These are phyloP conservation scores for Stylonectria norvegica DNA, from an alignment of 2,329 filamentous ascomycete genomes.

Conservation along the genomic window DNA sequence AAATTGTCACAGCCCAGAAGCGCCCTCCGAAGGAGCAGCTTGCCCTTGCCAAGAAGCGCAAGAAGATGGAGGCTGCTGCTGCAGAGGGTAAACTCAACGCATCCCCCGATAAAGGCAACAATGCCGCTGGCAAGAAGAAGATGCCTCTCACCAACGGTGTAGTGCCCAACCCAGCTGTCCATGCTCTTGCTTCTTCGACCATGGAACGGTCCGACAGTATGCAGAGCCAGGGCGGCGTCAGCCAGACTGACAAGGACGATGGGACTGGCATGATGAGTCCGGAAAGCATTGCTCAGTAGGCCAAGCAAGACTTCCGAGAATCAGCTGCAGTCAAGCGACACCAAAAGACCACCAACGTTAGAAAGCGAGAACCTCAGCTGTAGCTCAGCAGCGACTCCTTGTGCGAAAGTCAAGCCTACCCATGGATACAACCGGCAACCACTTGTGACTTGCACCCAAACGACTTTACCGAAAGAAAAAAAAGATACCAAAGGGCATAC, in stretches of 20 bases:
- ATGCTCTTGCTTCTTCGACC: slow-evolving; percentile 40
- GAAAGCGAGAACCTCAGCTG: no score
- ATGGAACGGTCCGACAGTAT: slow-evolving; percentile 60
- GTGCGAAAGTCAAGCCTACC: no score
- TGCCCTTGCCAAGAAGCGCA: slow-evolving; percentile 81
- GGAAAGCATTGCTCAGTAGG: slow-evolving; percentile 62
- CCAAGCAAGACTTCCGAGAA: slow-evolving; percentile 18
- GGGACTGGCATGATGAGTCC: slow-evolving; percentile 79
- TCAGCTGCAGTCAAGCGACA: neutral
- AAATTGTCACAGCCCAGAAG: slow-evolving; percentile 83
- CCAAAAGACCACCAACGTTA: neutral
- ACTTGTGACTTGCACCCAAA: neutral
- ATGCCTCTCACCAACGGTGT: slow-evolving; percentile 35
- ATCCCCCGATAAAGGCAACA: slow-evolving; percentile 36
- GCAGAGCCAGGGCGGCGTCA: slow-evolving; percentile 56
- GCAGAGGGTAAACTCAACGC: slow-evolving; percentile 44
- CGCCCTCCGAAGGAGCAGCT: slow-evolving; percentile 78
- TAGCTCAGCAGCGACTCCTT: no score
- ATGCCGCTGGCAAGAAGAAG: slow-evolving; percentile 54
- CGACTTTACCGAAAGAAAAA: neutral
- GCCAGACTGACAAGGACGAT: slow-evolving; percentile 65
- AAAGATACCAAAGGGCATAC: neutral
- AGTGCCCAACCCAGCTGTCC: slow-evolving; percentile 37
- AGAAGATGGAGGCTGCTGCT: slow-evolving; percentile 66
- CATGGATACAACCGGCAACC: neutral